Base-by-base conservation (phyloP, 1,284 basidiomycete genomes). In the Moniliella sp. region DNA sequence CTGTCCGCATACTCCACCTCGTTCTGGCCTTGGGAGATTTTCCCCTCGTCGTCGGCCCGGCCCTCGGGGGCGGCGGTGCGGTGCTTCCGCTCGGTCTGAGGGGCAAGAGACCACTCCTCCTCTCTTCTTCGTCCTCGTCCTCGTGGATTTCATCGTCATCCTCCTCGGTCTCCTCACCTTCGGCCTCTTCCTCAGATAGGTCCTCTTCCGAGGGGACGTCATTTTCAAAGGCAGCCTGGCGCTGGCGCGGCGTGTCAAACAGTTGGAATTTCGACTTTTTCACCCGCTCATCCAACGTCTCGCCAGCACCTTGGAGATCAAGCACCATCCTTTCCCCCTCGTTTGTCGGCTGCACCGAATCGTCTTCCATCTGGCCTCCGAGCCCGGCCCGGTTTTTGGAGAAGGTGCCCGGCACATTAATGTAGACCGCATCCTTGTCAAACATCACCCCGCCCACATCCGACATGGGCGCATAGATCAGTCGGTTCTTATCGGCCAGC, bases 261-360 rank as follows among this genome's bases (percentile, higher is more conserved):
- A 97, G 68, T n/a, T 72, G 69, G 39, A 97, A 83, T 40, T 80
- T 71, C 45, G 78, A 80, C 35, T 70, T 69, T 9, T 74, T 70
- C 9, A 93, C 76, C 2, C 69, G 71, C 41, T 86, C 81, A 39
- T 77, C 84, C 9, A 99, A 72, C 0, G 84, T 94, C 5, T 67
- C 62, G 21, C 67, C 65, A 10, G 76, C 79, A 40, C 86, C 88
- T 61, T 99, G 91, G 9, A 99, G 67, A 53, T 82, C 77, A 69
- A 93, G 78, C 9, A 97, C 84, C 88, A 99, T 94, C 56, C 75
- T 72, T 54, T 94, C 86, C 9, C 88, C 91, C 62, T 94, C 88
- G 8, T 86, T 55, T 76, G 32, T 32, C 11, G 39, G 25, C 11
- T 37, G 33, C 17, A 30, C 27, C 21, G 18, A 13, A 21, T 31